Conservation (phyloP, 2,329 filamentous ascomycete species). For the Talaromyces sp. region DNA sequence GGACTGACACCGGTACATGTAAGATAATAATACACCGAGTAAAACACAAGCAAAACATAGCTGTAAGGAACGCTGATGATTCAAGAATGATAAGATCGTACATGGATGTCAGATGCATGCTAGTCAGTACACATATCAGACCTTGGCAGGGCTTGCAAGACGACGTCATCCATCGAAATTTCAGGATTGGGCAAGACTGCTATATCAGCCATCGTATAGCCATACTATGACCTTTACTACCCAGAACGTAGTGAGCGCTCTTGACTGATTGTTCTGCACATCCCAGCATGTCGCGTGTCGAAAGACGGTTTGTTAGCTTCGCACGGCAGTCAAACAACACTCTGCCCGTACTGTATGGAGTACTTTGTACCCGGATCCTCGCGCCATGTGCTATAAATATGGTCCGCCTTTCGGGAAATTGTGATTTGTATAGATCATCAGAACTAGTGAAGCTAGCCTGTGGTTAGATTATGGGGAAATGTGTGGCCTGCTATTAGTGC, state of each 20-base stretch:
- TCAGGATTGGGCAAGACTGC: neutral
- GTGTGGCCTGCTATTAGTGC: neutral
- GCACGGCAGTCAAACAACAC: neutral
- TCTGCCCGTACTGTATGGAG: neutral
- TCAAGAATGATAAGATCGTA: neutral
- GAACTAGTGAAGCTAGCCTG: neutral
- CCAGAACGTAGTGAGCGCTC: no score
- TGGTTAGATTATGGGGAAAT: neutral
- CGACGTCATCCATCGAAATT: neutral
- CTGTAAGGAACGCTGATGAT: neutral
- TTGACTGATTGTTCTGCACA: neutral
- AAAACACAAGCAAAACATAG: neutral
- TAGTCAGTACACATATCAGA: neutral
- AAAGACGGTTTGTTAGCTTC: neutral
- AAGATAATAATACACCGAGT: neutral
- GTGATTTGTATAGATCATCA: neutral
- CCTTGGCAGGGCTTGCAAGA: neutral
- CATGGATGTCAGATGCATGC: neutral
- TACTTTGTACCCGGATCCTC: neutral
- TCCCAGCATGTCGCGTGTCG: neutral
- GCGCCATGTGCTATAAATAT: neutral
- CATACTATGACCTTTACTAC: neutral
- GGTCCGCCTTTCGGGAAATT: conserved; percentile 2
- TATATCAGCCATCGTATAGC: neutral
- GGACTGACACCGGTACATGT: neutral